Percentiles rank a stretch among this genome's conserved stretches.
phyloP scores from a whole-genome alignment of 257 asterid genomes.

The Plectranthus barbatus region DNA sequence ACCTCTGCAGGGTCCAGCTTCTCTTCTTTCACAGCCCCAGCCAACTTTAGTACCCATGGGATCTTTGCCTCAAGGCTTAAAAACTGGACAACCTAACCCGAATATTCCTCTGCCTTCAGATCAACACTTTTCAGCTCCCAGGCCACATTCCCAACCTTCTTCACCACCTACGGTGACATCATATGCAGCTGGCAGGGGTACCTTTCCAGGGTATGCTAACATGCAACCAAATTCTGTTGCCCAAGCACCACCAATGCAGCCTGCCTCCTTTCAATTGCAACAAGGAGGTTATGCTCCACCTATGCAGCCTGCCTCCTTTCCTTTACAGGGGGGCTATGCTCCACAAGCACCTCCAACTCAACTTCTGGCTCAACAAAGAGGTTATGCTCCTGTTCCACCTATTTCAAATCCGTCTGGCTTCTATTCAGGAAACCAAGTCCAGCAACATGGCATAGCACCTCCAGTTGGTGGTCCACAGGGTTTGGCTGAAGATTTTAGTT shows the following conservation, averaged over 20 bases:
- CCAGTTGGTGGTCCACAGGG: constrained; percentile 39
- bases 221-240: constrained; percentile 40
- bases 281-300: constrained; percentile 57
- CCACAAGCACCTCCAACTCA: constrained; percentile 39
- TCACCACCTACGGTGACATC: constrained; percentile 46
- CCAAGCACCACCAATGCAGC: constrained; percentile 43
- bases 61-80: constrained; percentile 50
- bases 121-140: constrained; percentile 30
- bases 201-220: constrained; percentile 61
- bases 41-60: constrained; percentile 49
- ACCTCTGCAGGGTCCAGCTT: constrained; percentile 34
- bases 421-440: constrained; percentile 42
- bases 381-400: constrained; percentile 52
- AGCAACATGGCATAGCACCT: constrained; percentile 44
- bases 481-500: constrained; percentile 73
- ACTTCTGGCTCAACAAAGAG: constrained; percentile 46
- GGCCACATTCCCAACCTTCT: constrained; percentile 56
- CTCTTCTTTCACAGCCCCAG: constrained; percentile 40
- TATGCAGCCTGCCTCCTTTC: constrained; percentile 35
- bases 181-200: constrained; percentile 46
- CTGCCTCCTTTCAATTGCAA: constrained; percentile 43
- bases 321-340: constrained; percentile 50
- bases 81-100: constrained; percentile 33
- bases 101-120: constrained; percentile 33
- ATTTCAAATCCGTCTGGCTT: constrained; percentile 31